A percentile compares a stretch with the other conserved stretches of the same genome.
Conservation (phyloP, 768 basidiomycete genomes). For the Auriculariales sp. region DNA sequence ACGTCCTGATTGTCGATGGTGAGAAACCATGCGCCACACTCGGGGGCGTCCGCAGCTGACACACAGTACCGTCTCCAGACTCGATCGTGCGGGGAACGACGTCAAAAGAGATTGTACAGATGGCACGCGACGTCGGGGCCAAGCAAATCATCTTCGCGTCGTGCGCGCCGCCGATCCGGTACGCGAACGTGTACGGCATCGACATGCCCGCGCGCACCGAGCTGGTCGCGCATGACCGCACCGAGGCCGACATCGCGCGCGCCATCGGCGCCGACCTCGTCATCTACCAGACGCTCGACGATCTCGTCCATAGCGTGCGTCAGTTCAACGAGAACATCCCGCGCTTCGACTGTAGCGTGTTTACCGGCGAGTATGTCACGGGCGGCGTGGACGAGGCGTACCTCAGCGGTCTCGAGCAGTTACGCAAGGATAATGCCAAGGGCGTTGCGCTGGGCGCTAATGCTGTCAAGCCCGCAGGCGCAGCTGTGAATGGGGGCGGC, state of each 20-base stretch:
- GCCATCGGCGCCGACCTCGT: slow-evolving; percentile 90
- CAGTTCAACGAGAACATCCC: slow-evolving; percentile 67
- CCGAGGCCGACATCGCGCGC: slow-evolving; percentile 52
- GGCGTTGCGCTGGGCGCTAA: slow-evolving; percentile 26
- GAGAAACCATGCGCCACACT: slow-evolving; percentile 10
- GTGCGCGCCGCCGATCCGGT: slow-evolving; percentile 94
- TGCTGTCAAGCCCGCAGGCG: slow-evolving; percentile 10
- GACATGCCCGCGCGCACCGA: slow-evolving; percentile 97
- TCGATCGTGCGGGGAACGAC: slow-evolving; percentile 98
- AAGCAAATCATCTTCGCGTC: slow-evolving; percentile 92
- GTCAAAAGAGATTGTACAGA: slow-evolving; percentile 95
- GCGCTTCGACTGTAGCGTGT: slow-evolving; percentile 91
- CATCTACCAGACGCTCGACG: slow-evolving; percentile 85
- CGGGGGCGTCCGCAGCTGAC: not conserved
- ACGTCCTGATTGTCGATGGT: slow-evolving; percentile 94
- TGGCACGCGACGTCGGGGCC: slow-evolving; percentile 98
- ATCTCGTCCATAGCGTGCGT: slow-evolving; percentile 74
- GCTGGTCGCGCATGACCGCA: slow-evolving; percentile 74
- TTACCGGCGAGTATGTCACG: slow-evolving; percentile 93
- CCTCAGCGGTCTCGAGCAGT: slow-evolving; percentile 52
- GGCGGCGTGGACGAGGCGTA: slow-evolving; percentile 82
- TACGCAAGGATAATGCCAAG: slow-evolving; percentile 75
- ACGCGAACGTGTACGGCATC: slow-evolving; percentile 93
- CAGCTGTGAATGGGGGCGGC: slow-evolving; percentile 9
- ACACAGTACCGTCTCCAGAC: slow-evolving; percentile 32